Percentiles rank a stretch among this genome's conserved stretches.
These are phyloP conservation scores for Athelia psychrophila DNA, from an alignment of 1,284 basidiomycete species.

Conservation along the genomic window DNA sequence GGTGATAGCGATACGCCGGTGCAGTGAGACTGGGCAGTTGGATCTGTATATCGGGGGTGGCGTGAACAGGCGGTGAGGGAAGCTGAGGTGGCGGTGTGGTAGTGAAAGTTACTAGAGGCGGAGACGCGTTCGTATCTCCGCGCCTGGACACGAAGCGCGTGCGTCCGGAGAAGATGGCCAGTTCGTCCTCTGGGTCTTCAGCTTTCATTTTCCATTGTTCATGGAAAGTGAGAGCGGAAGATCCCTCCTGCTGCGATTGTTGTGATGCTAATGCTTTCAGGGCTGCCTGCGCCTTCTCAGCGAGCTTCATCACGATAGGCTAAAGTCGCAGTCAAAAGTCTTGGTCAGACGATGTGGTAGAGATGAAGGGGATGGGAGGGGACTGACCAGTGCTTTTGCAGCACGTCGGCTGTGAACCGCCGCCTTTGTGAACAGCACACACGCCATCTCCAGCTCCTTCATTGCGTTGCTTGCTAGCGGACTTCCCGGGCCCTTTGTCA, in stretches of 20 bases:
- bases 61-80: conserved; percentile 1
- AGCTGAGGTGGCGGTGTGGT: not conserved
- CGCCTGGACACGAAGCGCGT: conserved; percentile 49
- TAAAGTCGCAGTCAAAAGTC: not conserved
- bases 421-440: conserved; percentile 55
- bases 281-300: conserved; percentile 53
- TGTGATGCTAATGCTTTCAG: conserved; percentile 31
- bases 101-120: not conserved
- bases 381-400: conserved; percentile 55
- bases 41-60: too few species aligned
- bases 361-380: too few species aligned
- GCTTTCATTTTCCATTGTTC: conserved; percentile 39
- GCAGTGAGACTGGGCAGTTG: not conserved
- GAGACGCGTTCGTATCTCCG: not conserved
- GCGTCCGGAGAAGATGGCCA: conserved; percentile 59
- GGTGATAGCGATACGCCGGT: conserved; percentile 11
- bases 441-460: conserved; percentile 59
- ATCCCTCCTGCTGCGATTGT: conserved; percentile 27
- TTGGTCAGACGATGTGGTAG: too few species aligned
- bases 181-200: conserved; percentile 50
- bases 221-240: conserved; percentile 23
- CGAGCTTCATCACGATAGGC: conserved; percentile 52
- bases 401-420: conserved; percentile 53
- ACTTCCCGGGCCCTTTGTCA: conserved; percentile 58
- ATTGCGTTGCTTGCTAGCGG: conserved; percentile 58